These are phyloP conservation scores for Insectozyma bohioensis DNA, from an alignment of 1,139 yeast species.

Conservation along the genomic window DNA sequence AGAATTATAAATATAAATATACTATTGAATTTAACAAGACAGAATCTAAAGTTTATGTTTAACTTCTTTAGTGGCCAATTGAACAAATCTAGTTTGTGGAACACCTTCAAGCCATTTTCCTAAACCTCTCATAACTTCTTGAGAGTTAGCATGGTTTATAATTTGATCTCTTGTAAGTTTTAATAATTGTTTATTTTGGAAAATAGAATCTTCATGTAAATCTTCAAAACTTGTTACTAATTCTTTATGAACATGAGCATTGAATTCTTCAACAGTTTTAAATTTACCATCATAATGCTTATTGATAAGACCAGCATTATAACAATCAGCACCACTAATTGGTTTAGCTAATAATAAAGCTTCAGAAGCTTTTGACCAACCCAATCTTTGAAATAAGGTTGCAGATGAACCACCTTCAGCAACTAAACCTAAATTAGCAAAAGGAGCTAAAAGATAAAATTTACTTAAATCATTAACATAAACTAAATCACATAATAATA, in stretches of 20 bases:
- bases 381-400: conserved; percentile 68
- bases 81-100: conserved; percentile 69
- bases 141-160: conserved; percentile 54
- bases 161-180: conserved; percentile 47
- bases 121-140: conserved; percentile 69
- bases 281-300: conserved; percentile 45
- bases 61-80: conserved; percentile 53
- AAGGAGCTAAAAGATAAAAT: conserved; percentile 69
- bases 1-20: no score
- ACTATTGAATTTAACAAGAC: no score
- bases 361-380: conserved; percentile 72
- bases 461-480: conserved; percentile 61
- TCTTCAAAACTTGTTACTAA: conserved; percentile 45
- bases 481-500: conserved; percentile 73
- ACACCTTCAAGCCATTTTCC: conserved; percentile 69
- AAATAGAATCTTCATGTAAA: conserved; percentile 59
- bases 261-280: conserved; percentile 59
- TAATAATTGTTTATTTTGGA: conserved; percentile 61
- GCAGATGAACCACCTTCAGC: conserved; percentile 81
- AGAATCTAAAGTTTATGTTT: conserved; percentile 50
- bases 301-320: conserved; percentile 61
- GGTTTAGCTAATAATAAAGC: conserved; percentile 72
- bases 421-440: conserved; percentile 79
- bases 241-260: conserved; percentile 48
- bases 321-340: conserved; percentile 59